Base-by-base conservation (phyloP, 371 early-diverging fungal species). In the Choanephora cucurbitarum region DNA sequence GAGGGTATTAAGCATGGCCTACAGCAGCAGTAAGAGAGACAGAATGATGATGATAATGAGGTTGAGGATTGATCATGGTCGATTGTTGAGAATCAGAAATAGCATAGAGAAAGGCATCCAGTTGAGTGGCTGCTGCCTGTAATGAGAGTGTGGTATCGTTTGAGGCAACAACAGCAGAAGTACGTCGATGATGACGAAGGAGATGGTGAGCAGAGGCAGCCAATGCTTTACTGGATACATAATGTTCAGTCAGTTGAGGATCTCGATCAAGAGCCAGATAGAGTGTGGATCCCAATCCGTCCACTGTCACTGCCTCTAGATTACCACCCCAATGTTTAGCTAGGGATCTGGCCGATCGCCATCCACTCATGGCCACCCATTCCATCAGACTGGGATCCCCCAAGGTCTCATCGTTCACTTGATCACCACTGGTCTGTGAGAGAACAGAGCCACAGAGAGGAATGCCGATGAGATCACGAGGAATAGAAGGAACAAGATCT, bases 241-340 rank as follows among this genome's bases (percentile, higher is more conserved):
- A 81, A 17, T 79, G 77, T 54, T 84, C 84, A 52, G 73, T 50
- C 33, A 80, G 58, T 39, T 72, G 55, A 21, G 75, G 67, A 24
- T 82, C 77, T 11, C 88, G 83, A 52, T 80, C 85, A 42, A 91
- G 60, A 24, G 88, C 84, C n/a, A 91, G 71, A 49, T 86, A 91
- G 23, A 84, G 73, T 39, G 89, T 90, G 1, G 90, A 83, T 7
- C 91, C 91, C 37, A 86, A 77, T 9, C 89, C 89, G 37, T 91
- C 88, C 69, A 86, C 85, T 0, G 86, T 84, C 6, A 88, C 80
- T 13, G 81, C 66, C 28, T 83, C 82, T 31, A 91, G 63, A 42
- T 90, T 88, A 24, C 91, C 91, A 33, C 90, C 90, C 71, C 85
- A 90, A 64, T 90, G 89, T 23, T 77, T 70, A 15, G 87, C 84